Conservation (phyloP, 176 grass and related monocot genomes). For the Zea luxurians region DNA sequence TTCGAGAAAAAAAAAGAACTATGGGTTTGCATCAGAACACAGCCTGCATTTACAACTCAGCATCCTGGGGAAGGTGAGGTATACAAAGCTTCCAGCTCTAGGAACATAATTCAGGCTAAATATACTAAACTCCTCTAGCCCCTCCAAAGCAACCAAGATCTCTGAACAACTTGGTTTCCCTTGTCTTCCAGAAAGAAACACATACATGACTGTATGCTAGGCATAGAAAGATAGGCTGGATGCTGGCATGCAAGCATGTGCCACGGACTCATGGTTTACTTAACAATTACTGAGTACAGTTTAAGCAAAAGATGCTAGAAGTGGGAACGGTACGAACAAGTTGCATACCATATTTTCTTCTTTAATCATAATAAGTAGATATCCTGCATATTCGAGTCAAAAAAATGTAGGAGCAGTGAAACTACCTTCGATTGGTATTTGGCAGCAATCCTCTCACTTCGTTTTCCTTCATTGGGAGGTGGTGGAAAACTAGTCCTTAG, state of each 20-base stretch:
- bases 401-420: conserved; percentile 14
- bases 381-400: background rate
- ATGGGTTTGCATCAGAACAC: background rate
- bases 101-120: background rate
- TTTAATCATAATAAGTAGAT: background rate
- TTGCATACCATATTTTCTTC: background rate
- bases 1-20: too few species aligned
- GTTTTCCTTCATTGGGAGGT: conserved; percentile 36
- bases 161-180: background rate
- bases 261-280: background rate
- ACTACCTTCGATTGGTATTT: conserved; percentile 62
- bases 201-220: background rate
- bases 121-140: background rate
- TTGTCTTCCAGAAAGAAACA: background rate
- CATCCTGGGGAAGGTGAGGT: background rate
- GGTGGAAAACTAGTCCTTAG: conserved; percentile 26
- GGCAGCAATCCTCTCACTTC: conserved; percentile 39
- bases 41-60: background rate
- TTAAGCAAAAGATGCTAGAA: background rate
- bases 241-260: background rate
- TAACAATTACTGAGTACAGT: background rate
- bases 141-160: background rate
- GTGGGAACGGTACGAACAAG: background rate
- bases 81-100: background rate
- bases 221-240: background rate